These are phyloP conservation scores for Auricularia sp. DNA, from an alignment of 768 basidiomycete species.

Conservation along the genomic window DNA sequence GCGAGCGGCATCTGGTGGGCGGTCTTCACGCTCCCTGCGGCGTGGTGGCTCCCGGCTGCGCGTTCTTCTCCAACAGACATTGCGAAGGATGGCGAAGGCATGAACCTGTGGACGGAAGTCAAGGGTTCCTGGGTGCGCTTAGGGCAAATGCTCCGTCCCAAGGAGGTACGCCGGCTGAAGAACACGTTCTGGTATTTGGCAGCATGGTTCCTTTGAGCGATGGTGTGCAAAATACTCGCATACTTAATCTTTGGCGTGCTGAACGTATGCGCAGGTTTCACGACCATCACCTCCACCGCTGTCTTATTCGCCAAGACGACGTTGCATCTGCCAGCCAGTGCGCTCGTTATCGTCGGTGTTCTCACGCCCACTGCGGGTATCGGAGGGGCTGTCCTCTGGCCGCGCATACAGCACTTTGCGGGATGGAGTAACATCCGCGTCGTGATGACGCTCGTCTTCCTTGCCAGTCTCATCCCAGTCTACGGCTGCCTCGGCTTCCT, in stretches of 20 bases:
- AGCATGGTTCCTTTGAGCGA: constrained; percentile 95
- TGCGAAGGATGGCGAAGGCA: constrained; percentile 21
- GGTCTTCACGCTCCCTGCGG: constrained; percentile 68
- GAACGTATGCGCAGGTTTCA: constrained; percentile 52
- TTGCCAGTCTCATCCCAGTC: constrained; percentile 57
- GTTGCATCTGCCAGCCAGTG: constrained; percentile 66
- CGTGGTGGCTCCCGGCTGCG: constrained; percentile 55
- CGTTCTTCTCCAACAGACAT: constrained; percentile 6
- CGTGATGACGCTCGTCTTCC: constrained; percentile 54
- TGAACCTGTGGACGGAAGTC: constrained; percentile 46
- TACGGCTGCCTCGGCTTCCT: constrained; percentile 83
- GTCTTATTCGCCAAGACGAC: constrained; percentile 88
- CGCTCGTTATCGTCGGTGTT: constrained; percentile 70
- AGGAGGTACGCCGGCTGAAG: constrained; percentile 60
- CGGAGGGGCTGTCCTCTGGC: constrained; percentile 75
- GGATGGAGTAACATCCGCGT: constrained; percentile 59
- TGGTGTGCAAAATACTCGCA: constrained; percentile 35
- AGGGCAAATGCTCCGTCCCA: constrained; percentile 61
- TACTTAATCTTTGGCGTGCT: neutral
- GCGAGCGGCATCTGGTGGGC: constrained; percentile 87
- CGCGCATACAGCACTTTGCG: constrained; percentile 53
- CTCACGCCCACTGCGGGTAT: constrained; percentile 75
- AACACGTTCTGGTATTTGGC: constrained; percentile 85
- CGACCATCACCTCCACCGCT: constrained; percentile 86
- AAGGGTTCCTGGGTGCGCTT: constrained; percentile 65